phyloP scores from a whole-genome alignment of 225 moss, liverwort and hornwort species.

The Asterella californica region DNA sequence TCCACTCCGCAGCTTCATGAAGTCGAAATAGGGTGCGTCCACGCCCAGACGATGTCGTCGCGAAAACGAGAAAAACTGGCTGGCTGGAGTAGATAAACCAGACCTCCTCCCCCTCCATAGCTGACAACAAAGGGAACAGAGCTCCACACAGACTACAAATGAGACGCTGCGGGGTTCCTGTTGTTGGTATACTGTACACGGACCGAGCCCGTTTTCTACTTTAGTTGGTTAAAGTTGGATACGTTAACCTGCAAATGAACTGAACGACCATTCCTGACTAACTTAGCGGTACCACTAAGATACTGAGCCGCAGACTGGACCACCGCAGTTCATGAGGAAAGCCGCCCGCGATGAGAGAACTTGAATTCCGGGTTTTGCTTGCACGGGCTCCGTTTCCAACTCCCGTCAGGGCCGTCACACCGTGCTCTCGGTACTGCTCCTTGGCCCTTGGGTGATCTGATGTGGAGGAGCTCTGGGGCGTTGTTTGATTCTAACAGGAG shows the following conservation, averaged over 20 bases:
- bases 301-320: too few species aligned
- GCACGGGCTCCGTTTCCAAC: too few species aligned
- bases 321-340: too few species aligned
- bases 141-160: background rate
- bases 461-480: too few species aligned
- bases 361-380: too few species aligned
- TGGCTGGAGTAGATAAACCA: constrained; percentile 1
- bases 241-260: background rate
- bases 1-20: constrained; percentile 7
- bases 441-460: too few species aligned
- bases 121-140: background rate
- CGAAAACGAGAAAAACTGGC: too few species aligned
- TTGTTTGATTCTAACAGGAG: too few species aligned
- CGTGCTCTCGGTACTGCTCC: too few species aligned
- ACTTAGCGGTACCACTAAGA: background rate
- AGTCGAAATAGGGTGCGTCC: background rate
- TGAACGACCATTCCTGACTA: background rate
- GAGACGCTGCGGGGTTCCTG: background rate
- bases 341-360: too few species aligned
- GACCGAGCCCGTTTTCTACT: background rate
- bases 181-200: background rate
- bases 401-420: too few species aligned
- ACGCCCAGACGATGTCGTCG: background rate
- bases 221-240: background rate
- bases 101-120: background rate